Evolutionary conservation across 352 stramenopile genomes (phyloP), one percentile per base, ranked within the genome.

Genomic region (Phytophthora cryptogea): DNA sequence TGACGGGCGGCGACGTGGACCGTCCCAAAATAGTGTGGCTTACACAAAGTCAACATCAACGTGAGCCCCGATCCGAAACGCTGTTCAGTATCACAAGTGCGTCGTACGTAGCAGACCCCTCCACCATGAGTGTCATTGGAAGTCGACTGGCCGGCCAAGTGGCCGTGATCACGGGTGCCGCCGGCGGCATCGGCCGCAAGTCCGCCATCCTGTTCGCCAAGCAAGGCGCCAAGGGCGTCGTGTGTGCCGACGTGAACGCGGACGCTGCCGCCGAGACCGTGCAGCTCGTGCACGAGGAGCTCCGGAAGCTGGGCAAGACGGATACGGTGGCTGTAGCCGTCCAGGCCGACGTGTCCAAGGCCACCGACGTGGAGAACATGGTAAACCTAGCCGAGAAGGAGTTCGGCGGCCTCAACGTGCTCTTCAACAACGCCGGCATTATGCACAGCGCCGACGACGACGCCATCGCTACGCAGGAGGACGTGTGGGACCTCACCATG

Each of bases 381-480:
- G 64, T 95, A 43, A 68, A 82, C 20, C 39, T 86, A 53, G 81
- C 86, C 9, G 86, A 95, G 54, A 88, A 87, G 50, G 71, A 90
- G 63, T 95, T 94, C 53, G 86, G 86, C 37, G 73, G 72, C 14
- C 58, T 95, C 48, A 77, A 87, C 52, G 78, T 95, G 42, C 71
- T 95, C 16, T 95, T 95, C 71, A 95, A 95, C 76, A 95, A 95
- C 64, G 86, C 86, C 44, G 86, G 83, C 41, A 87, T 95, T 62
- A 95, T 95, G 86, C 83, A 92, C 70, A 81, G 65, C 59, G 66
- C 75, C 48, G 86, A 95, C 65, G 85, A 92, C 70, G 80, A 92
- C 61, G 86, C 86, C 26, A 74, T 90, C 46, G 50, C 63, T 36
- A 95, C 86, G 6, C 70, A 88, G 45, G 86, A 94, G 62, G 63